phyloP scores from a whole-genome alignment of 768 basidiomycete species.

The Chalciporus sphaerocephalus region DNA sequence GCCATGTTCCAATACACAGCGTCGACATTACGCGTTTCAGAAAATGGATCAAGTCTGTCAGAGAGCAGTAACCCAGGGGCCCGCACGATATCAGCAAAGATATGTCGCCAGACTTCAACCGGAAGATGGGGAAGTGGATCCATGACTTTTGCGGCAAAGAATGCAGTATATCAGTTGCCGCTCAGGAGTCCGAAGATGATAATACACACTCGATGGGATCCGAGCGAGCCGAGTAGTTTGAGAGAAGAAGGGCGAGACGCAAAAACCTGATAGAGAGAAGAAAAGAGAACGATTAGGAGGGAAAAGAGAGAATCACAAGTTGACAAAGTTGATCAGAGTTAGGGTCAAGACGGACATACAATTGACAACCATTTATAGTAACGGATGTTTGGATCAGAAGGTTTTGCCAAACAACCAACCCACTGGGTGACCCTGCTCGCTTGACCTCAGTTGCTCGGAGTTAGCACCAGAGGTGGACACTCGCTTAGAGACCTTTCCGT shows the following conservation, averaged over 20 bases:
- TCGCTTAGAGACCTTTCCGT: background rate
- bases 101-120: slow-evolving; percentile 39
- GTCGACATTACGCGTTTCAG: slow-evolving; percentile 30
- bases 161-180: background rate
- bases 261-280: background rate
- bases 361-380: slow-evolving; percentile 23
- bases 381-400: slow-evolving; percentile 28
- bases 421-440: too few relatives aligned
- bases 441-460: too few relatives aligned
- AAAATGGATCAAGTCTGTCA: slow-evolving; percentile 40
- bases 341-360: slow-evolving; percentile 13
- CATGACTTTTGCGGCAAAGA: slow-evolving; percentile 13
- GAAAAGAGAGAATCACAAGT: background rate
- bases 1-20: slow-evolving; percentile 29
- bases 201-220: slow-evolving; percentile 2
- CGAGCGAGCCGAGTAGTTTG: background rate
- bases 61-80: slow-evolving; percentile 31
- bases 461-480: background rate
- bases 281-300: background rate
- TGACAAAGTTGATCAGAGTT: too few relatives aligned
- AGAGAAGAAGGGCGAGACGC: background rate
- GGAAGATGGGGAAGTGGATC: slow-evolving; percentile 24
- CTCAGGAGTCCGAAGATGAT: background rate
- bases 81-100: slow-evolving; percentile 34
- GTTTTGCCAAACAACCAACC: slow-evolving; percentile 32